Percentiles rank a stretch among this genome's conserved stretches.
These are phyloP conservation scores for Biscogniauxia sp. DNA, from an alignment of 2,329 filamentous ascomycete species.

Conservation along the genomic window DNA sequence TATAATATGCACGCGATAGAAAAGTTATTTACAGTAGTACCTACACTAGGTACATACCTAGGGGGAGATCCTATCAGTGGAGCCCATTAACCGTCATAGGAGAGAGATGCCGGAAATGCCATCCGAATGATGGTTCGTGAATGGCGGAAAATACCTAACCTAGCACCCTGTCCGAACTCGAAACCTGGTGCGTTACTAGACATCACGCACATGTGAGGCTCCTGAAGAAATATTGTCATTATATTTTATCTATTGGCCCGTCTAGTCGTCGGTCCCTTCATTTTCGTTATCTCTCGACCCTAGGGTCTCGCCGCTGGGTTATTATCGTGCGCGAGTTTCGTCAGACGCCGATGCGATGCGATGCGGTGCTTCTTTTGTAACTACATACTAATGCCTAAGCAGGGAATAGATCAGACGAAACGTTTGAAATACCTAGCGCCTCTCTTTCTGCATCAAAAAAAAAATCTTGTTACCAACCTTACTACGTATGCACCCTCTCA, in stretches of 20 bases:
- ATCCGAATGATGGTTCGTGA: not conserved
- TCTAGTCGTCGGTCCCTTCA: not conserved
- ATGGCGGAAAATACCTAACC: not conserved
- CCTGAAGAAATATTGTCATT: no score
- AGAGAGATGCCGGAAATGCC: not conserved
- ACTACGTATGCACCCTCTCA: not conserved
- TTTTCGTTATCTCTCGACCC: not conserved
- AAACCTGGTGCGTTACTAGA: not conserved
- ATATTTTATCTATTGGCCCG: no score
- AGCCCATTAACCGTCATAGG: not conserved
- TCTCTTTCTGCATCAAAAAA: not conserved
- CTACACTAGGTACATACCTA: no score
- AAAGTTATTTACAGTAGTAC: not conserved
- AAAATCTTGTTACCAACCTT: not conserved
- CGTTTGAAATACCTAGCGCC: not conserved
- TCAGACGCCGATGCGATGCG: not conserved
- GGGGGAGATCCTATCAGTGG: not conserved
- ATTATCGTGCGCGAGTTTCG: not conserved
- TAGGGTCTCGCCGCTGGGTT: not conserved
- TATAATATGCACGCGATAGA: not conserved
- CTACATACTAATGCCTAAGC: not conserved
- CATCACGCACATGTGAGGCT: no score
- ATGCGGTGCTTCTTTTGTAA: not conserved
- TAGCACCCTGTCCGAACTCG: not conserved
- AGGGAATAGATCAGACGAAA: not conserved